Conservation (phyloP, 176 grass and related monocot genomes). For the Lolium perenne region DNA sequence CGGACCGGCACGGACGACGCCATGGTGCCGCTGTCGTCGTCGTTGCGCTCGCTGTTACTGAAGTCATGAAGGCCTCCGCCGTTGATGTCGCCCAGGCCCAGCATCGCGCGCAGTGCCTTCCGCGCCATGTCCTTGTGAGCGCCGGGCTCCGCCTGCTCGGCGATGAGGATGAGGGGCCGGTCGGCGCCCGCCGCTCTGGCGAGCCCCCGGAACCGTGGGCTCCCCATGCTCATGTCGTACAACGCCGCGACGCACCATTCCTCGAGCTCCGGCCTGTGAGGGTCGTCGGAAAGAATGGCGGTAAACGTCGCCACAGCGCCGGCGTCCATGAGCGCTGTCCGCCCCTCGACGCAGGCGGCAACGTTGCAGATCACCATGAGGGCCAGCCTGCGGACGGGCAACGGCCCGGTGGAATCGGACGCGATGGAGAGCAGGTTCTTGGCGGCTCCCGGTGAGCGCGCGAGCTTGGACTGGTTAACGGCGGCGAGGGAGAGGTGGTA, state of each 20-base stretch:
- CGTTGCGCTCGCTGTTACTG: constrained; percentile 27
- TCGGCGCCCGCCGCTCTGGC: constrained; percentile 71
- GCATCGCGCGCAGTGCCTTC: constrained; percentile 54
- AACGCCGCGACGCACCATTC: constrained; percentile 67
- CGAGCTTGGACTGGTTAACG: constrained; percentile 27
- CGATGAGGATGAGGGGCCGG: constrained; percentile 57
- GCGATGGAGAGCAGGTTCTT: constrained; percentile 9
- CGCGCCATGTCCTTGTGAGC: constrained; percentile 67
- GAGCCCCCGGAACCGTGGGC: constrained; percentile 70
- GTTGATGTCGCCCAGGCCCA: constrained; percentile 13
- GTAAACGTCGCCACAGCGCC: constrained; percentile 51
- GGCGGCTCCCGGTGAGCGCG: neutral
- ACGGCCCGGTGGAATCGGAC: constrained; percentile 18
- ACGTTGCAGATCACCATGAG: constrained; percentile 85
- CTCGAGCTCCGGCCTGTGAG: constrained; percentile 24
- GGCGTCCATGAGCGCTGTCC: constrained; percentile 69
- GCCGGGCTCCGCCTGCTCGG: constrained; percentile 29
- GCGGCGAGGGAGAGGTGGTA: constrained; percentile 22
- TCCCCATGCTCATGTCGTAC: constrained; percentile 80
- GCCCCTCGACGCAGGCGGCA: constrained; percentile 61
- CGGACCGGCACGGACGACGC: constrained; percentile 50
- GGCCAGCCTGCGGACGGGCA: constrained; percentile 54
- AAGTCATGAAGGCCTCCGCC: neutral
- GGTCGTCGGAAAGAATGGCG: constrained; percentile 44
- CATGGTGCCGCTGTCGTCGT: constrained; percentile 36